Evolutionary conservation across 768 basidiomycete species (phyloP).

Genomic region (Pisolithus sp.): DNA sequence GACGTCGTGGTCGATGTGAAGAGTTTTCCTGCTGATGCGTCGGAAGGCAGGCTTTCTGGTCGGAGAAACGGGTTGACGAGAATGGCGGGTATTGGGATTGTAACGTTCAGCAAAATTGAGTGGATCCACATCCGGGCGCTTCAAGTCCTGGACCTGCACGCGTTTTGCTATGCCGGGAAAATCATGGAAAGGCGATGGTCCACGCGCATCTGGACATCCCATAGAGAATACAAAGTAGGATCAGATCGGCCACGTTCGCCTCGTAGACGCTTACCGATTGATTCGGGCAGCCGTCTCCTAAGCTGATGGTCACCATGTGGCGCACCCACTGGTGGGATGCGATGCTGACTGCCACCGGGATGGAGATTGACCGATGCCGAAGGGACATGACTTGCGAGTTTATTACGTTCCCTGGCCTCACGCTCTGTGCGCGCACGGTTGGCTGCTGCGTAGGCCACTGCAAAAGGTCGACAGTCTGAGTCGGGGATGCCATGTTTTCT

Average conservation of each 20-base stretch:
- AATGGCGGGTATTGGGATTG: constrained; percentile 25
- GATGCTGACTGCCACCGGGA: constrained; percentile 21
- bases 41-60: constrained; percentile 19
- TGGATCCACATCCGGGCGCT: constrained; percentile 11
- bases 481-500: constrained; percentile 81
- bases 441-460: constrained; percentile 79
- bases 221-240: constrained; percentile 13
- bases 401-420: constrained; percentile 37
- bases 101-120: constrained; percentile 34
- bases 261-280: constrained; percentile 29
- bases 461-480: constrained; percentile 75
- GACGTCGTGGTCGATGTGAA: constrained; percentile 17
- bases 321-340: constrained; percentile 30
- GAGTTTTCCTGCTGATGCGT: constrained; percentile 27
- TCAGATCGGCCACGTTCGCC: constrained; percentile 18
- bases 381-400: constrained; percentile 15
- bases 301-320: constrained; percentile 18
- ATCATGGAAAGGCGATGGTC: constrained; percentile 15
- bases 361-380: constrained; percentile 16
- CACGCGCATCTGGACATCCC: constrained; percentile 13
- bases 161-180: constrained; percentile 16
- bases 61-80: constrained; percentile 4
- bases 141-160: constrained; percentile 10
- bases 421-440: constrained; percentile 48
- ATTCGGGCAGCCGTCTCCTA: constrained; percentile 42